Base-by-base conservation (phyloP, 768 basidiomycete genomes). In the Lentinula lateritia region DNA sequence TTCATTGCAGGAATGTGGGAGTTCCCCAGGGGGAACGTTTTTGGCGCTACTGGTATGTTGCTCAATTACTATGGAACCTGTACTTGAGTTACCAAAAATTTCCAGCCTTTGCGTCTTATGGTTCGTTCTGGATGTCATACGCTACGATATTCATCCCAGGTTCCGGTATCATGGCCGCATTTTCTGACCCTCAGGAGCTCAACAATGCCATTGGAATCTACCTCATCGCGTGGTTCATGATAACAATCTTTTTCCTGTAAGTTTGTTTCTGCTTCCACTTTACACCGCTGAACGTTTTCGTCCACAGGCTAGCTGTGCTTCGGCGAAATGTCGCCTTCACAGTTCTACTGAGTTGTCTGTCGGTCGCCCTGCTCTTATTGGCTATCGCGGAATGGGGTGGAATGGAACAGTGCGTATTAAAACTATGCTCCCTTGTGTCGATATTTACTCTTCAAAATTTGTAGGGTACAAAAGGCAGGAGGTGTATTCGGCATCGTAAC, bases 1-100 rank as follows among this genome's bases (percentile, higher is more conserved):
- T 76, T 93, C 63, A 68, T 92, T 32, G 91, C 90, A 3, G 92
- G 92, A 50, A 90, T 92, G 85, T 92, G 89, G 90, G 83, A 85
- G 70, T 81, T 84, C 63, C 78, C 82, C 1, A 73, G 80, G 35
- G 85, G 85, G 0, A 88, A 89, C 63, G 75, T 78, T 2, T 89
- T 89, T 57, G 84, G 82, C 56, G 87, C 86, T 0, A 88, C 87
- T 3, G 84, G 88, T 87, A 53, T 63, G 82, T 76, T 16, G 13
- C 16, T 52, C 2, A 28, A 28, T 34, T 12, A 41, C n/a, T 18
- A 16, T 45, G 46, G 52, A n/a, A 41, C 23, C 35, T n/a, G 43
- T 39, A 35, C 34, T 42, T 18, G 7, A 23, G 7, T 50, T 28
- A 34, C 41, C 39, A n/a, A 54, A 32, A 10, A 8, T 0, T 20